Conservation (phyloP, 1,139 yeast species). For the Geotrichum bryndzae region DNA sequence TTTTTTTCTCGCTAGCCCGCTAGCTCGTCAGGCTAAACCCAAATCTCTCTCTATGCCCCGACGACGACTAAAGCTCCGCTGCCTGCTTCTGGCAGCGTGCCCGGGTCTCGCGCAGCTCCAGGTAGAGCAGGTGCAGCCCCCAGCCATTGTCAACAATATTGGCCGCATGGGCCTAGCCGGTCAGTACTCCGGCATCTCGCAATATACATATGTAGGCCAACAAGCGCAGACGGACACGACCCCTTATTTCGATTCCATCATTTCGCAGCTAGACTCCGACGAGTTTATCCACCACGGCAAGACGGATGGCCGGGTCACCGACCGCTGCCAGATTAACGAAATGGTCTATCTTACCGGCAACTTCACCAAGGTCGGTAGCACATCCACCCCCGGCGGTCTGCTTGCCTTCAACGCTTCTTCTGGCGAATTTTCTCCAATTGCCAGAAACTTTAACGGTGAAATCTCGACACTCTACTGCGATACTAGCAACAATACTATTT, state of each 20-base stretch:
- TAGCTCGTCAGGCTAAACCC: not conserved
- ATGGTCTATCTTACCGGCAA: conserved; percentile 44
- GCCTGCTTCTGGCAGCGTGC: conserved; percentile 5
- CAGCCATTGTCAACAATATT: conserved; percentile 27
- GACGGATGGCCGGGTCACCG: conserved; percentile 31
- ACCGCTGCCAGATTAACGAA: conserved; percentile 39
- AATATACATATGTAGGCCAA: conserved; percentile 51
- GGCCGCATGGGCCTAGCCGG: conserved; percentile 59
- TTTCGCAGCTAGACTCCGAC: conserved; percentile 23
- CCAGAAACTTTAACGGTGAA: conserved; percentile 42
- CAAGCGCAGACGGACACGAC: conserved; percentile 22
- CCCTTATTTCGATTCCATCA: conserved; percentile 23
- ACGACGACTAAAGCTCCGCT: conserved; percentile 1
- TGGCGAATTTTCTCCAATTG: conserved; percentile 32
- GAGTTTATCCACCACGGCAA: conserved; percentile 8
- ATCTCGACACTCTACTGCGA: conserved; percentile 50
- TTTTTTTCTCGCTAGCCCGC: not conserved
- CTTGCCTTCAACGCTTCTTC: conserved; percentile 49
- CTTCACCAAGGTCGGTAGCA: conserved; percentile 37
- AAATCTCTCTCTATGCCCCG: not conserved
- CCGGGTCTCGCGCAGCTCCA: conserved; percentile 5
- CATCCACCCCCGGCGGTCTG: conserved; percentile 44
- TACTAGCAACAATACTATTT: conserved; percentile 46
- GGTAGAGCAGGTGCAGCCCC: conserved; percentile 18
- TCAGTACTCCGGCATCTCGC: conserved; percentile 53